A percentile compares a stretch with the other conserved stretches of the same genome.
phyloP scores from a whole-genome alignment of 169 alveolate genomes.

The Amoebophrya sp. region DNA sequence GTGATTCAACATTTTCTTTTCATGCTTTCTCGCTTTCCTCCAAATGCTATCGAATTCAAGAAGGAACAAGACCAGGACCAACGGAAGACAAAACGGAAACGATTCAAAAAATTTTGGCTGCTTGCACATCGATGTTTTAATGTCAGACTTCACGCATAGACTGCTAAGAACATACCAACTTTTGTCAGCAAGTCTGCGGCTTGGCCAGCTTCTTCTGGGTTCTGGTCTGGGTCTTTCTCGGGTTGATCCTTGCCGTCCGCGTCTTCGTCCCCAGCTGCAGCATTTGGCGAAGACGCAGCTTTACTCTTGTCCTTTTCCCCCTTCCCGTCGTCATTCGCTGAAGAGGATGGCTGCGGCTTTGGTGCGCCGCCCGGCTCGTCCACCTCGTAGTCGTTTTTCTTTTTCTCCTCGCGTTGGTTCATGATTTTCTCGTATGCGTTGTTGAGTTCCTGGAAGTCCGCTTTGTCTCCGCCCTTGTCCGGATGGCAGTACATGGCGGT shows the following conservation, averaged over 20 bases:
- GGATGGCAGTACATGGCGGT: slow-evolving; percentile 15
- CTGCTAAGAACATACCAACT: background rate
- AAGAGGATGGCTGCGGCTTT: no score
- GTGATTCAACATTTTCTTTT: no score
- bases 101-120: no score
- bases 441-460: slow-evolving; percentile 5
- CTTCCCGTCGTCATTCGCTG: background rate
- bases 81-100: no score
- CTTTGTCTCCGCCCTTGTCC: slow-evolving; percentile 13
- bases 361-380: no score
- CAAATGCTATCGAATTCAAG: no score
- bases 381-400: background rate
- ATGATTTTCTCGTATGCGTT: background rate
- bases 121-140: no score
- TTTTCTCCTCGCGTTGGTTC: background rate
- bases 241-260: background rate
- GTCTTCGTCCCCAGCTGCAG: no score
- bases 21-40: no score
- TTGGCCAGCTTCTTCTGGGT: background rate
- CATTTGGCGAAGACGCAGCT: no score
- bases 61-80: no score
- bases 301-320: background rate
- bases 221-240: background rate
- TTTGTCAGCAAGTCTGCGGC: background rate
- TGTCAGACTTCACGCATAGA: no score